Percentiles rank a stretch among this genome's conserved stretches.
These are phyloP conservation scores for Ophiocordyceps sinensis DNA, from an alignment of 2,329 filamentous ascomycete species.

Conservation along the genomic window DNA sequence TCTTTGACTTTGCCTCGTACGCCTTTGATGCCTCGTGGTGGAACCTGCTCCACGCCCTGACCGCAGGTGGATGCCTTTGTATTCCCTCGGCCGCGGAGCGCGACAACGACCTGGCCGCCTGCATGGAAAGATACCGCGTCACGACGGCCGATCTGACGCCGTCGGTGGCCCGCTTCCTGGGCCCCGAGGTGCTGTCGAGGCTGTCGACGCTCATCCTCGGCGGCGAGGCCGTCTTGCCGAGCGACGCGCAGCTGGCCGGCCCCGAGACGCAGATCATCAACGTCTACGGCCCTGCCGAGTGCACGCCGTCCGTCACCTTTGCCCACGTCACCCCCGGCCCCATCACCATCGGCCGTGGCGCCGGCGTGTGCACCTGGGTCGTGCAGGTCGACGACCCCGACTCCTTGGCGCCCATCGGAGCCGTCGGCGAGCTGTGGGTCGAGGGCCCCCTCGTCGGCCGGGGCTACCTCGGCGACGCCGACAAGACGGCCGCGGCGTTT, in stretches of 20 bases:
- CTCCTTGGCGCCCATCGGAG: slow-evolving; percentile 5
- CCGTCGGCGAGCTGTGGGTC: slow-evolving; percentile 8
- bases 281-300: slow-evolving; percentile 10
- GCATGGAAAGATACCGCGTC: slow-evolving; percentile 2
- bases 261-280: slow-evolving; percentile 7
- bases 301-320: slow-evolving; percentile 2
- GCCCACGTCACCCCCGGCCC: background rate
- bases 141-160: slow-evolving; percentile 7
- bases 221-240: slow-evolving; percentile 5
- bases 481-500: slow-evolving; percentile 11
- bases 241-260: slow-evolving; percentile 3
- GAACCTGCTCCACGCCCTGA: slow-evolving; percentile 7
- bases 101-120: slow-evolving; percentile 3
- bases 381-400: slow-evolving; percentile 5
- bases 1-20: slow-evolving; percentile 11
- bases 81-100: slow-evolving; percentile 5
- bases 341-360: slow-evolving; percentile 3
- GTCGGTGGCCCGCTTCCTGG: slow-evolving; percentile 6
- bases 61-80: slow-evolving; percentile 8
- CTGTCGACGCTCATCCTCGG: slow-evolving; percentile 7
- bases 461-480: slow-evolving; percentile 7
- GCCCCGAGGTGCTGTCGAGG: slow-evolving; percentile 1
- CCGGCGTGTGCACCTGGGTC: slow-evolving; percentile 6
- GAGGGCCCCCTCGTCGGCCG: slow-evolving; percentile 8
- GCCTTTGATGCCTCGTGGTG: slow-evolving; percentile 8